Base-by-base conservation (phyloP, 1,284 basidiomycete genomes). In the Pseudozyma sp. region DNA sequence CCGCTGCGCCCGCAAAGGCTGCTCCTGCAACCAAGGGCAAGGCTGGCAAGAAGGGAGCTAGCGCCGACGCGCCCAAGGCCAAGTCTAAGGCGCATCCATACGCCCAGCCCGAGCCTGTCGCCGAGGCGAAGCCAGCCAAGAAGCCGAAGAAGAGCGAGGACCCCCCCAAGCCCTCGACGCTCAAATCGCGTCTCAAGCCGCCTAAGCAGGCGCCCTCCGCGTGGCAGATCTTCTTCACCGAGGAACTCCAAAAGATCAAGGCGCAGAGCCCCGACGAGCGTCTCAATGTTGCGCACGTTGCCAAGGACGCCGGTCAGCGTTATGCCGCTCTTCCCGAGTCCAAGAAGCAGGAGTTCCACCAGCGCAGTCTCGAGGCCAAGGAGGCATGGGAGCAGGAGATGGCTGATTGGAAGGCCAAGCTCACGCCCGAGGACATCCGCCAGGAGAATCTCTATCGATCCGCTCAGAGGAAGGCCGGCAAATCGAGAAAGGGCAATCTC, bases 181-280 rank as follows among this genome's bases (percentile, higher is more conserved):
- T 81, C 52, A 86, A 86, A 76, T 88, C 87, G 10, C 86, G 85
- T 30, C 87, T 97, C 62, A 91, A 91, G 64, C 94, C 93, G 35
- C 94, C 94, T 46, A 95, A 95, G 86, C 89, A 95, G 80, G 93
- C 94, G 13, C 94, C 93, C 6, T 95, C 93, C 6, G 93, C 94
- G 45, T 97, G 94, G 94, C 94, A 97, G 86, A 89, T 97, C 54
- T 97, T 94, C 87, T 97, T 97, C 85, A 94, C 93, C 40, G 94
- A 97, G 84, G 94, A 94, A 90, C 93, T 97, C 76, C 89, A 90
- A 81, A 93, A 94, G 85, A 79, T 81, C 51, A 94, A 94, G 86
- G 89, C 90, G 0, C 72, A 77, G 40, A 72, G 79, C 37, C 77
- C 79, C 6, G 77, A 74, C 16, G 83, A 83, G 60, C 94, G 95